phyloP scores from a whole-genome alignment of 352 stramenopile species.

The Globisporangium iwayamae region DNA sequence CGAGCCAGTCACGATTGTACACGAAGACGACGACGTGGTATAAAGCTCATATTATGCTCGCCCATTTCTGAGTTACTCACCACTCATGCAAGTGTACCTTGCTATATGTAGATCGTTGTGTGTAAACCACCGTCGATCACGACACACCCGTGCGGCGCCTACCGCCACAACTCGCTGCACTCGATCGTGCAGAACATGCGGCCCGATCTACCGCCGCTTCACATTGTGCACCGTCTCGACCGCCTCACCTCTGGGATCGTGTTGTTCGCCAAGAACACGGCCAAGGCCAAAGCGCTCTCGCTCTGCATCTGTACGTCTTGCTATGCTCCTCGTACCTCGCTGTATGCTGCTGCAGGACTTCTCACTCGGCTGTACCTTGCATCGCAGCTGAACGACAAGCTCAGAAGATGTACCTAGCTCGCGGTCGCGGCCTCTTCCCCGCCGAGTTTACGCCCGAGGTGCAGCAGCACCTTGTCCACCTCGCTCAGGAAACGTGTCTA shows the following conservation, averaged over 20 bases:
- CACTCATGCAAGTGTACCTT: not conserved
- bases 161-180: conserved; percentile 94
- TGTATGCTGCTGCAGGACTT: not conserved
- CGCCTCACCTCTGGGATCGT: conserved; percentile 92
- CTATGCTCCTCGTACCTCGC: not conserved
- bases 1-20: conserved; percentile 72
- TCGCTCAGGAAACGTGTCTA: conserved; percentile 40
- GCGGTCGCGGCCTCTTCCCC: conserved; percentile 89
- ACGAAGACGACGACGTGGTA: conserved; percentile 79
- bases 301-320: conserved; percentile 54
- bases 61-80: not conserved
- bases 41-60: not conserved
- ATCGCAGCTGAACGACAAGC: conserved; percentile 65
- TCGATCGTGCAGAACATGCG: conserved; percentile 71
- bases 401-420: conserved; percentile 95
- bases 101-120: conserved; percentile 64
- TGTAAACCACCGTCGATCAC: conserved; percentile 91
- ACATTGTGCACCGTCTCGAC: conserved; percentile 95
- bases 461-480: conserved; percentile 36
- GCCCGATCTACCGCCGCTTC: conserved; percentile 63
- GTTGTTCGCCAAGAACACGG: conserved; percentile 74
- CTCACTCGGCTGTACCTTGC: not conserved
- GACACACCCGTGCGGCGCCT: conserved; percentile 94
- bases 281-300: conserved; percentile 71
- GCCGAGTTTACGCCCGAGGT: conserved; percentile 27